A percentile compares a stretch with the other conserved stretches of the same genome.
These are phyloP conservation scores for Thielaviopsis euricoi DNA, from an alignment of 2,329 filamentous ascomycete species.

Conservation along the genomic window DNA sequence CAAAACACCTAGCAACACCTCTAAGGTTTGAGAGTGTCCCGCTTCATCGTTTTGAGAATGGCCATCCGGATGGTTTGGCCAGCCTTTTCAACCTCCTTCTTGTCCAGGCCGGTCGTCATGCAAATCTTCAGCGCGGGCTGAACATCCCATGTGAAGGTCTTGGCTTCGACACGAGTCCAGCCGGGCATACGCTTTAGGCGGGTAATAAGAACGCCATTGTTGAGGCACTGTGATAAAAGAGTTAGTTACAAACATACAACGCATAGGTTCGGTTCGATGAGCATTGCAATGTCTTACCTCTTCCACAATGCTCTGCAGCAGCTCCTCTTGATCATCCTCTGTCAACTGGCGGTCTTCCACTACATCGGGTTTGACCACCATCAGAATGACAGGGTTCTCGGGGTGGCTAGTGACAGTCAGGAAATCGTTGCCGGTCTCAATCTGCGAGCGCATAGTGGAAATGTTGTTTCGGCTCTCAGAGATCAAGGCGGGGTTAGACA, in stretches of 20 bases:
- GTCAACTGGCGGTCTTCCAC: slow-evolving; percentile 52
- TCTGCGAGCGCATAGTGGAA: slow-evolving; percentile 65
- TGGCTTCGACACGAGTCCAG: slow-evolving; percentile 42
- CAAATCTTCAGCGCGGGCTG: slow-evolving; percentile 81
- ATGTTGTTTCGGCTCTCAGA: slow-evolving; percentile 70
- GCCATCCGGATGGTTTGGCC: slow-evolving; percentile 78
- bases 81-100: slow-evolving; percentile 92
- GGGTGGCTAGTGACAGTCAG: slow-evolving; percentile 61
- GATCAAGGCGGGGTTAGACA: slow-evolving; percentile 73
- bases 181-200: slow-evolving; percentile 66
- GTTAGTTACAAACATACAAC: neutral
- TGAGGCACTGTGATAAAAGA: slow-evolving; percentile 42
- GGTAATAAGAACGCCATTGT: slow-evolving; percentile 80
- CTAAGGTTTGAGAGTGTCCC: slow-evolving; percentile 20
- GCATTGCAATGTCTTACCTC: slow-evolving; percentile 47
- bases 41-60: slow-evolving; percentile 76
- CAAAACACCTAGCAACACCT: neutral
- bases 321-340: slow-evolving; percentile 61
- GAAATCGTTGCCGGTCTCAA: slow-evolving; percentile 91
- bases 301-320: slow-evolving; percentile 86
- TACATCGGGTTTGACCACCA: slow-evolving; percentile 71
- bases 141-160: slow-evolving; percentile 53
- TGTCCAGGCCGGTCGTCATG: slow-evolving; percentile 70
- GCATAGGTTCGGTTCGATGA: neutral
- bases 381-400: slow-evolving; percentile 77